A percentile compares a stretch with the other conserved stretches of the same genome.
Conservation (phyloP, 2,329 filamentous ascomycete species). For the Coniochaeta pulveracea region DNA sequence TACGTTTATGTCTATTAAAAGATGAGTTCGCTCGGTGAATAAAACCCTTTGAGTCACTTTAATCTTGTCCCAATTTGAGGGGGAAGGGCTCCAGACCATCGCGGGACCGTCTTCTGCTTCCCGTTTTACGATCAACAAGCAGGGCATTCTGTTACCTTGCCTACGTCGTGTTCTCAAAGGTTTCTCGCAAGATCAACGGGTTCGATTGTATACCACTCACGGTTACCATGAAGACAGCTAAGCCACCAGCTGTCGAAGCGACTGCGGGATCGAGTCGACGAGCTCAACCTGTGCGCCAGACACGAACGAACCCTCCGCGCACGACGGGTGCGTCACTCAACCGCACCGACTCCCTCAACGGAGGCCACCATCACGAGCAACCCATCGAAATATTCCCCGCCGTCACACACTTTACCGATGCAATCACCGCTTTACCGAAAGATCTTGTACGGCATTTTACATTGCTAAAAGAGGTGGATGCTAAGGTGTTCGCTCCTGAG, state of each 20-base stretch:
- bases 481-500: conserved; percentile 85
- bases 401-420: conserved; percentile 73
- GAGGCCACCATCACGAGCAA: conserved; percentile 35
- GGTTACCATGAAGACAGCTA: conserved; percentile 43
- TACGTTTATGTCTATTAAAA: too few species aligned
- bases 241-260: conserved; percentile 28
- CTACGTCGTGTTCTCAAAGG: too few species aligned
- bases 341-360: conserved; percentile 34
- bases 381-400: conserved; percentile 57
- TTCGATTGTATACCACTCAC: too few species aligned
- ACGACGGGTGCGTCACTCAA: conserved; percentile 29
- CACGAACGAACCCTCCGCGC: conserved; percentile 52
- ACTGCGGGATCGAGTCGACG: conserved; percentile 30
- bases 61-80: too few species aligned
- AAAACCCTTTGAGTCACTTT: too few species aligned
- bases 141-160: too few species aligned
- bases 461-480: conserved; percentile 92
- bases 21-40: too few species aligned
- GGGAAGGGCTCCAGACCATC: too few species aligned
- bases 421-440: conserved; percentile 82
- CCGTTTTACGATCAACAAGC: too few species aligned
- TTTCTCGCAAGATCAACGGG: too few species aligned
- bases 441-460: conserved; percentile 95
- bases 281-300: conserved; percentile 53
- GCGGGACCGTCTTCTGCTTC: too few species aligned